A percentile compares a stretch with the other conserved stretches of the same genome.
Conservation (phyloP, 495 filamentous ascomycete species). For the Entonaema liquescens region DNA sequence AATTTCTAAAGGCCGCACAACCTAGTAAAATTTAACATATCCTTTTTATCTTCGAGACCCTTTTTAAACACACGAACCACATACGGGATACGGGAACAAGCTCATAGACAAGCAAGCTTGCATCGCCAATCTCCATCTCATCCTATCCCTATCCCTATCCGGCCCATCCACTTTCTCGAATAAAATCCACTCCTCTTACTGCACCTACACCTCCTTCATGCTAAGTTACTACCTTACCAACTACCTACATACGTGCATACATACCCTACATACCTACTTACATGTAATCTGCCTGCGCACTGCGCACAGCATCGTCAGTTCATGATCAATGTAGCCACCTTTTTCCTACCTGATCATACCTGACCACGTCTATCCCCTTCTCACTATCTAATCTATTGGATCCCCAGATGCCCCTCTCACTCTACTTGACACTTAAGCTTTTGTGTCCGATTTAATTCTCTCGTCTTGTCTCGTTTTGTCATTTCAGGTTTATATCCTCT, state of each 20-base stretch:
- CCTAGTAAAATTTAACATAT: constrained; percentile 25
- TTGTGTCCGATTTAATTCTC: neutral
- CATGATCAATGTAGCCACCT: constrained; percentile 28
- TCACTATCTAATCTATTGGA: neutral
- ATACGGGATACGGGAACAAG: neutral
- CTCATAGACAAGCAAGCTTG: constrained; percentile 14
- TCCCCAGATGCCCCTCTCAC: neutral
- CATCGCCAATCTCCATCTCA: constrained; percentile 12
- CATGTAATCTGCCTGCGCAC: constrained; percentile 10
- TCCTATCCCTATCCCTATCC: constrained; percentile 18
- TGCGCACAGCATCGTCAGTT: constrained; percentile 18
- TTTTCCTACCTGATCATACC: constrained; percentile 39
- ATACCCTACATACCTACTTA: constrained; percentile 4
- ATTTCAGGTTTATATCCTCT: constrained; percentile 1
- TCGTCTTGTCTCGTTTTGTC: neutral
- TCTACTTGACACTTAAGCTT: neutral
- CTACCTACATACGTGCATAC: neutral
- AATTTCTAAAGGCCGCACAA: neutral
- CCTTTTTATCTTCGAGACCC: constrained; percentile 29
- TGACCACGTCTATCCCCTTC: constrained; percentile 14
- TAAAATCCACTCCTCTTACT: constrained; percentile 21
- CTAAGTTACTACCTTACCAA: constrained; percentile 5
- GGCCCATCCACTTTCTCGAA: constrained; percentile 11
- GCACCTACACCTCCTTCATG: constrained; percentile 15
- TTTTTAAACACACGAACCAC: constrained; percentile 31